Evolutionary conservation across 495 filamentous ascomycete species (phyloP).

Genomic region (Trichoderma erinaceum): DNA sequence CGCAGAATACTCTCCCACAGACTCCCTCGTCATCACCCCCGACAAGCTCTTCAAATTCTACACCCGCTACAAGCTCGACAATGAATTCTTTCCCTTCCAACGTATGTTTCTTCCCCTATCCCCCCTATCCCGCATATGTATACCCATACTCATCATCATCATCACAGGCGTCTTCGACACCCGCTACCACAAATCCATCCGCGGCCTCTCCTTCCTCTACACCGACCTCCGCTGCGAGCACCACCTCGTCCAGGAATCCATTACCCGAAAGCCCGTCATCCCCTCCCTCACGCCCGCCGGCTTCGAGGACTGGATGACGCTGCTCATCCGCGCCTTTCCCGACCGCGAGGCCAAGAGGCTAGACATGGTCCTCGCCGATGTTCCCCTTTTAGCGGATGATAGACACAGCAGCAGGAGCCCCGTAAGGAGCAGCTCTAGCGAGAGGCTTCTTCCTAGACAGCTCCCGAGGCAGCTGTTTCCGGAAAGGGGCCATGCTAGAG

Average conservation of each 20-base stretch:
- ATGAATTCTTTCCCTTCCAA: slow-evolving; percentile 46
- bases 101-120: slow-evolving; percentile 8
- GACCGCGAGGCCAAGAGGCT: slow-evolving; percentile 71
- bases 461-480: slow-evolving; percentile 58
- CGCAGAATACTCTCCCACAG: slow-evolving; percentile 65
- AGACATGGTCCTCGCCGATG: slow-evolving; percentile 61
- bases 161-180: slow-evolving; percentile 43
- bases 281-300: slow-evolving; percentile 75
- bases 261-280: slow-evolving; percentile 55
- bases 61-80: slow-evolving; percentile 51
- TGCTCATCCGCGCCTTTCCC: slow-evolving; percentile 70
- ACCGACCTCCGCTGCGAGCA: slow-evolving; percentile 72
- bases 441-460: slow-evolving; percentile 67
- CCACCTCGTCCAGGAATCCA: slow-evolving; percentile 64
- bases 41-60: slow-evolving; percentile 79
- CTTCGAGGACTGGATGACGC: slow-evolving; percentile 71
- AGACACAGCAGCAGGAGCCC: not conserved
- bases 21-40: slow-evolving; percentile 73
- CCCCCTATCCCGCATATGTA: slow-evolving; percentile 20
- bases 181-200: slow-evolving; percentile 24
- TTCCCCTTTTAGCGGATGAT: slow-evolving; percentile 57
- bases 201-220: slow-evolving; percentile 59
- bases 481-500: not conserved
- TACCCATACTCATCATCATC: slow-evolving; percentile 17
- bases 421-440: not conserved